A percentile compares a stretch with the other conserved stretches of the same genome.
Conservation (phyloP, 805 yeast species). For the Yarrowia sp. region DNA sequence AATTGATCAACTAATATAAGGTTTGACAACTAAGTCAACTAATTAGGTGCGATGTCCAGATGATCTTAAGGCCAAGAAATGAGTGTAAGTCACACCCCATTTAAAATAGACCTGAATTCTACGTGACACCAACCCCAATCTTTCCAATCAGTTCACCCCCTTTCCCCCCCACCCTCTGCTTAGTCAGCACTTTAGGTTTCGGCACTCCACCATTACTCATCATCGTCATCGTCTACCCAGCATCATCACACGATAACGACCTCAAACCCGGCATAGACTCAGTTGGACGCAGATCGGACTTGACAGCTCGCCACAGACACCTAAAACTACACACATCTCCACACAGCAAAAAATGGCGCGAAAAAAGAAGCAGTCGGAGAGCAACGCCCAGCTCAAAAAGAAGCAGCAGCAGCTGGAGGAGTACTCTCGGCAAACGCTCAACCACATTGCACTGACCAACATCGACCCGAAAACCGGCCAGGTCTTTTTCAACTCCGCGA, state of each 20-base stretch:
- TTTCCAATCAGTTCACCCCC: too few relatives aligned
- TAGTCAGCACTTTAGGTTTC: not conserved
- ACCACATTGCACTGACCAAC: slow-evolving; percentile 38
- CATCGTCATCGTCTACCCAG: not conserved
- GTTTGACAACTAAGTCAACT: too few relatives aligned
- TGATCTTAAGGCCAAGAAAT: too few relatives aligned
- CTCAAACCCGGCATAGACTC: not conserved
- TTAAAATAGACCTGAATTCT: too few relatives aligned
- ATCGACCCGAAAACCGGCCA: slow-evolving; percentile 42
- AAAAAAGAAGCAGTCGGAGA: slow-evolving; percentile 18
- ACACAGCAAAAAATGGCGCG: not conserved
- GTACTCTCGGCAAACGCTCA: slow-evolving; percentile 32
- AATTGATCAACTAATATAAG: too few relatives aligned
- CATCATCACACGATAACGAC: not conserved
- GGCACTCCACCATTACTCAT: not conserved
- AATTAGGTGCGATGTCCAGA: too few relatives aligned
- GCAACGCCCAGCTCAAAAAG: slow-evolving; percentile 15
- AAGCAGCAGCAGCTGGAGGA: slow-evolving; percentile 24
- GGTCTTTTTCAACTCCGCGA: slow-evolving; percentile 41
- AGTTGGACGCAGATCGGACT: not conserved
- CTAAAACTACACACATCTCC: not conserved
- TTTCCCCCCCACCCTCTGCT: not conserved
- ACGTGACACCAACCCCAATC: too few relatives aligned
- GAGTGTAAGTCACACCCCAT: too few relatives aligned
- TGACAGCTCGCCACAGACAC: not conserved